Evolutionary conservation across 2,329 filamentous ascomycete genomes (phyloP), one percentile per base, ranked within the genome.

Genomic region (Sclerotinia minor): DNA sequence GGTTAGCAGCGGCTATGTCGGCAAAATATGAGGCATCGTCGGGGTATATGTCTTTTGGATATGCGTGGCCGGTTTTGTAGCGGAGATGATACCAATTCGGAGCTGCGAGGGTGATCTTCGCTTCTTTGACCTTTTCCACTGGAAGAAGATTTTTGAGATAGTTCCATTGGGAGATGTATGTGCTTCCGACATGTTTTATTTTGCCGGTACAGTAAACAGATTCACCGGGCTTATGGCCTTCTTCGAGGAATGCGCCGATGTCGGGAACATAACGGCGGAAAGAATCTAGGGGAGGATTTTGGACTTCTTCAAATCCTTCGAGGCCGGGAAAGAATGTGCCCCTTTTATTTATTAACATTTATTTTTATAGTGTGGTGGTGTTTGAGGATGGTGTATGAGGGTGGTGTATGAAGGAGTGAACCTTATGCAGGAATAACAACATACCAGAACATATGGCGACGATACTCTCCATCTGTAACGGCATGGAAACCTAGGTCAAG

Each of bases 71-170:
- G 68, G 83, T 81, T 72, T 81, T 83, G 72, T 85, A 84, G 49
- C 87, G 83, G 74, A 89, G 81, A 77, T 92, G 89, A 76, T 90
- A 91, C 84, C 88, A 90, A 76, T 86, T 86, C 2, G 87, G 87
- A 5, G 87, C 86, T 24, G 87, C 85, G 73, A 91, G 80, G 24
- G 88, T 90, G 72, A 91, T 83, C 80, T 91, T 90, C 77, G 88
- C 85, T 71, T 89, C 85, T 71, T 85, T 85, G 74, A 88, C 85
- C 66, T 85, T 80, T 41, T 87, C 84, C 32, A 85, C 80, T 0
- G 88, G 84, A 0, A 91, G 82, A 11, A 85, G 76, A 61, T 78
- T 82, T 75, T 87, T 86, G 65, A 90, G 80, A 67, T 84, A 84
- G 69, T 87, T 83, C 72, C 87, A 85, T 74, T 89, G 84, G 47